Evolutionary conservation across 495 filamentous ascomycete species (phyloP).

Genomic region (Aspergillus kassunensis): DNA sequence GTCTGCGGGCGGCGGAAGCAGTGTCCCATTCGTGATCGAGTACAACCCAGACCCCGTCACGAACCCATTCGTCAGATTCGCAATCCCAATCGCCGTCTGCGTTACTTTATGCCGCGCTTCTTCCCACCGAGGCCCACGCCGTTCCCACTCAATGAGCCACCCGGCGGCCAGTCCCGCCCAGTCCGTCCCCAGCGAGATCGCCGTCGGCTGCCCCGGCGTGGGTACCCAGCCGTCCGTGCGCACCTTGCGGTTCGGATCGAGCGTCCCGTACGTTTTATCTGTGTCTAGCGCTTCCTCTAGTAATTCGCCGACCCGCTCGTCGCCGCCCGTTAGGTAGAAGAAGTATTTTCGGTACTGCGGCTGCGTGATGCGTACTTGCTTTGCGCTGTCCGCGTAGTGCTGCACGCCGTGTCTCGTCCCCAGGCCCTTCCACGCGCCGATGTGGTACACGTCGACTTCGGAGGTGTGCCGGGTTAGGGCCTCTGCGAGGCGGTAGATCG

Average conservation of each 20-base stretch:
- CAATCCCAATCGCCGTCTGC: conserved; percentile 36
- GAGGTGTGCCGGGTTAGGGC: conserved; percentile 45
- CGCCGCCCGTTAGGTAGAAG: conserved; percentile 44
- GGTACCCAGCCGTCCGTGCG: conserved; percentile 38
- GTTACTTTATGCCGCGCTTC: conserved; percentile 35
- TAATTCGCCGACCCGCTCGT: conserved; percentile 42
- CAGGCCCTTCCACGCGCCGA: conserved; percentile 43
- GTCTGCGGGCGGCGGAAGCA: conserved; percentile 38
- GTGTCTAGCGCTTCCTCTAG: conserved; percentile 37
- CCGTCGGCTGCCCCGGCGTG: conserved; percentile 32
- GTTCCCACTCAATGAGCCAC: conserved; percentile 48
- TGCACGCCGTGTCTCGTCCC: conserved; percentile 51
- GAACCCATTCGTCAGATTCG: conserved; percentile 42
- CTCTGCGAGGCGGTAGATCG: conserved; percentile 47
- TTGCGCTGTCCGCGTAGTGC: conserved; percentile 47
- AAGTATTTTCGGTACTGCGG: conserved; percentile 37
- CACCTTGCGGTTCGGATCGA: conserved; percentile 47
- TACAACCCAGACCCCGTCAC: conserved; percentile 45
- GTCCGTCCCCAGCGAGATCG: conserved; percentile 43
- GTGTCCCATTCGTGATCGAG: conserved; percentile 32
- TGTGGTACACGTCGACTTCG: conserved; percentile 50
- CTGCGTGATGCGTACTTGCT: conserved; percentile 42
- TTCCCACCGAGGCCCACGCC: conserved; percentile 39
- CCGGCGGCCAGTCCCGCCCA: conserved; percentile 44
- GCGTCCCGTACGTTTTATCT: conserved; percentile 36